phyloP scores from a whole-genome alignment of 2,329 filamentous ascomycete genomes.

The Pseudogymnoascus sp. region DNA sequence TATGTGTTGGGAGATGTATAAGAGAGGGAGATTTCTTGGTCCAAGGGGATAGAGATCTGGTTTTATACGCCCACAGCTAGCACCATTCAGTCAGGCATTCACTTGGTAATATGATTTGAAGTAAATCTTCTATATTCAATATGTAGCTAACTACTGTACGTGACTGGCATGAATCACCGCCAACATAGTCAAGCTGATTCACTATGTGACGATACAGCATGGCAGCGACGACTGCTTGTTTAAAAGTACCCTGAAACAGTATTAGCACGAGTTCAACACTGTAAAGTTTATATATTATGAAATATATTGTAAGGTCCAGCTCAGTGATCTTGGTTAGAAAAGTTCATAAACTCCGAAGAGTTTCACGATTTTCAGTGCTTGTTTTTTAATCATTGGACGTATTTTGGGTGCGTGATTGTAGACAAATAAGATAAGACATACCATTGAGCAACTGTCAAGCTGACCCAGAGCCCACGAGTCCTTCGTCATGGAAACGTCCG shows the following conservation, averaged over 20 bases:
- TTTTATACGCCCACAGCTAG: neutral
- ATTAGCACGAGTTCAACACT: conserved; percentile 4
- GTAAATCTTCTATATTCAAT: conserved; percentile 7
- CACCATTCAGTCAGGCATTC: neutral
- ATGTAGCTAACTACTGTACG: neutral
- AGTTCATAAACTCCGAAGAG: conserved; percentile 26
- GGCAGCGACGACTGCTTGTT: neutral
- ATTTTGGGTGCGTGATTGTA: neutral
- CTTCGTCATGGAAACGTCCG: neutral
- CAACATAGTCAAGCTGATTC: neutral
- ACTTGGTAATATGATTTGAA: neutral
- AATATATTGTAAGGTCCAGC: conserved; percentile 14
- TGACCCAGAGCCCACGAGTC: neutral
- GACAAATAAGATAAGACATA: neutral
- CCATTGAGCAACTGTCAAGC: neutral
- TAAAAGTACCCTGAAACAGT: neutral
- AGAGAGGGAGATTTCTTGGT: neutral
- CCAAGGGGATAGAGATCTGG: neutral
- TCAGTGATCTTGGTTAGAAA: conserved; percentile 33
- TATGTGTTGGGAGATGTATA: neutral
- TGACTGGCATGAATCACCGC: neutral
- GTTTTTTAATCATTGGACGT: conserved; percentile 28
- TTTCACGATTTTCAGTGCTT: conserved; percentile 32
- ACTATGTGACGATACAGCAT: neutral
- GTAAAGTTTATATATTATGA: conserved; percentile 9